These are phyloP conservation scores for Lentinula novae-zelandiae DNA, from an alignment of 1,284 basidiomycete species.

Conservation along the genomic window DNA sequence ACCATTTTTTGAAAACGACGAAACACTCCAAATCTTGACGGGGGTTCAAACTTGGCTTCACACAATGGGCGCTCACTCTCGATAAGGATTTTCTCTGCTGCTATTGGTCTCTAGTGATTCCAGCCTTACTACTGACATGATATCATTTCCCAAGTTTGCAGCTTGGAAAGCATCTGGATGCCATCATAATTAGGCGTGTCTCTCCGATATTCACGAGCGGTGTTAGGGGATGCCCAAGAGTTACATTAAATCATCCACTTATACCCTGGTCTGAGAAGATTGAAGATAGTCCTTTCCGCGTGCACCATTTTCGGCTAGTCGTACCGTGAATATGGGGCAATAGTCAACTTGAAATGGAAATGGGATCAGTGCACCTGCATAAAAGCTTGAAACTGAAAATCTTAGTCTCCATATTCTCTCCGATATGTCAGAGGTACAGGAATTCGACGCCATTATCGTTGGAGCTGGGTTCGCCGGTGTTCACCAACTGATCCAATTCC, in stretches of 20 bases:
- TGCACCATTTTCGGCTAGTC: background rate
- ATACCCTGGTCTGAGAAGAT: background rate
- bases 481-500: constrained; percentile 20
- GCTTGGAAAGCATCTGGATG: too few species aligned
- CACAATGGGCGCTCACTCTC: background rate
- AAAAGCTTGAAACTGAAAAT: background rate
- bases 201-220: background rate
- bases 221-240: background rate
- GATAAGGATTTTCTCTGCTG: background rate
- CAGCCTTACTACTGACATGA: too few species aligned
- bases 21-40: too few species aligned
- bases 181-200: background rate
- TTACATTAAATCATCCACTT: background rate
- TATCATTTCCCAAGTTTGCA: too few species aligned
- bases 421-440: background rate
- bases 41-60: too few species aligned
- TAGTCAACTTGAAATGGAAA: background rate
- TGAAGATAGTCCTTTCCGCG: background rate
- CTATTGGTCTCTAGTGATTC: too few species aligned
- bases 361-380: background rate
- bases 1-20: too few species aligned
- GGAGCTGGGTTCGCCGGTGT: constrained; percentile 23
- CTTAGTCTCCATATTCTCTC: background rate
- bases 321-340: background rate
- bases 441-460: constrained; percentile 17